These are phyloP conservation scores for Ganoderma sinense DNA, from an alignment of 1,284 basidiomycete species.

Conservation along the genomic window DNA sequence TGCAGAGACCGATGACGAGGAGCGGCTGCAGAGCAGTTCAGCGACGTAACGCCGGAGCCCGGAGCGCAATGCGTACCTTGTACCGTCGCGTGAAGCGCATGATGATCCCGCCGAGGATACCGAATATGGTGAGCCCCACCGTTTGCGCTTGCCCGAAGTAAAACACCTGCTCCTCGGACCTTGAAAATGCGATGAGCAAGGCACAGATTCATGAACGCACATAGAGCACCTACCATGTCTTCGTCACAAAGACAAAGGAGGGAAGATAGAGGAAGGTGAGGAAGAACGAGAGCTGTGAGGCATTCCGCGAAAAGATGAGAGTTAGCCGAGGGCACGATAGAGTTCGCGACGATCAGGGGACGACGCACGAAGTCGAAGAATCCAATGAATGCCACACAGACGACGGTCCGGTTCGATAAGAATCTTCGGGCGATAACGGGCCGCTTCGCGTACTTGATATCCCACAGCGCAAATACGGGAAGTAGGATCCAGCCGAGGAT, in stretches of 20 bases:
- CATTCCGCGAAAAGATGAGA: neutral
- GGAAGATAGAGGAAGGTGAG: constrained; percentile 67
- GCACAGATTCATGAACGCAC: too few relatives aligned
- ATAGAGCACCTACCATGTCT: constrained; percentile 54
- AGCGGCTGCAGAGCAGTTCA: constrained; percentile 51
- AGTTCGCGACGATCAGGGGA: constrained; percentile 3
- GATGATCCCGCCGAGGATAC: constrained; percentile 63
- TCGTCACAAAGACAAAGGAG: constrained; percentile 69
- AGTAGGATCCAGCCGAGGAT: constrained; percentile 55
- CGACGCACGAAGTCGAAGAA: constrained; percentile 72
- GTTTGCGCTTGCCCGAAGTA: constrained; percentile 66
- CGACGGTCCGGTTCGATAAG: constrained; percentile 62
- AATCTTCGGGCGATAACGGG: constrained; percentile 66
- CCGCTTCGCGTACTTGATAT: constrained; percentile 54
- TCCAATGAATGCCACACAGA: constrained; percentile 70
- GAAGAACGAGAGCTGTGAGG: constrained; percentile 63
- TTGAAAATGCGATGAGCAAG: constrained; percentile 27
- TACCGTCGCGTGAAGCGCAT: constrained; percentile 66
- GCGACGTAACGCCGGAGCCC: neutral
- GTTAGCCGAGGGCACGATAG: neutral
- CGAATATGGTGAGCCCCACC: constrained; percentile 71
- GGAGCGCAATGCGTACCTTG: constrained; percentile 45
- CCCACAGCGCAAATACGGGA: constrained; percentile 56
- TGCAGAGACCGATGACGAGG: constrained; percentile 69
- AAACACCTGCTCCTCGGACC: constrained; percentile 57